Evolutionary conservation across 169 alveolate species (phyloP).

Genomic region (Eimeria necatrix): DNA sequence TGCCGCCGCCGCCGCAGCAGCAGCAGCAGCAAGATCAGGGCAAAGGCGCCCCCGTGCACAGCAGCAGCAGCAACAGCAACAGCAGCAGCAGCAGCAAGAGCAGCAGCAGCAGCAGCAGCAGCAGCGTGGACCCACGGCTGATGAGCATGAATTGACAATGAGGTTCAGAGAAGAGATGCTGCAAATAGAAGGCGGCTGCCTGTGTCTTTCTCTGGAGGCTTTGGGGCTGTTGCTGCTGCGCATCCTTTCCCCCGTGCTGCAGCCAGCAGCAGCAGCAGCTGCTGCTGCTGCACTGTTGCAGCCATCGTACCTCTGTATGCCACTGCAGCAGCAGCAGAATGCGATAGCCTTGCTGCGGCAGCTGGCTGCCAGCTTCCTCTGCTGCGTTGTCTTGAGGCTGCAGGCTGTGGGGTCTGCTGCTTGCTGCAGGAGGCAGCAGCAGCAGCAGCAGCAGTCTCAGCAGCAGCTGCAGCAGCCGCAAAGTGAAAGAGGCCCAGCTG

Average conservation of each 20-base stretch:
- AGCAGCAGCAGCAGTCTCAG: conserved; percentile 34
- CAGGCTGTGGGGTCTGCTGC: conserved; percentile 36
- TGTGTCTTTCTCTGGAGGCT: conserved; percentile 1
- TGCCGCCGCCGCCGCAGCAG: conserved; percentile 55
- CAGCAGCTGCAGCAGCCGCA: conserved; percentile 54
- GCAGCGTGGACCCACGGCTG: conserved; percentile 5
- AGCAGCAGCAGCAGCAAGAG: conserved; percentile 10
- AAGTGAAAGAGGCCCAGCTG: neutral
- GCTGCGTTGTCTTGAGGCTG: conserved; percentile 68
- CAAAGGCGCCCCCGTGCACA: neutral
- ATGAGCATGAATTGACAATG: conserved; percentile 9
- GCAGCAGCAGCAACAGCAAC: conserved; percentile 42
- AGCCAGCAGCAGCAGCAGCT: neutral
- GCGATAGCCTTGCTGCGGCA: conserved; percentile 10
- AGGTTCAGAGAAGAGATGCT: conserved; percentile 40
- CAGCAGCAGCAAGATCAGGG: conserved; percentile 28
- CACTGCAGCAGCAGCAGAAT: neutral
- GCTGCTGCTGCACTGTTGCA: conserved; percentile 52
- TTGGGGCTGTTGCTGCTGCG: conserved; percentile 68
- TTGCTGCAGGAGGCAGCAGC: conserved; percentile 31
- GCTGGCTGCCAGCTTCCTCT: conserved; percentile 49
- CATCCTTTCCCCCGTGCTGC: conserved; percentile 25
- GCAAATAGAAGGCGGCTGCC: conserved; percentile 14
- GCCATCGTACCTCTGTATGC: neutral
- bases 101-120: conserved; percentile 52